Evolutionary conservation across 257 asterid genomes (phyloP).

Genomic region (Anisodus tanguticus): DNA sequence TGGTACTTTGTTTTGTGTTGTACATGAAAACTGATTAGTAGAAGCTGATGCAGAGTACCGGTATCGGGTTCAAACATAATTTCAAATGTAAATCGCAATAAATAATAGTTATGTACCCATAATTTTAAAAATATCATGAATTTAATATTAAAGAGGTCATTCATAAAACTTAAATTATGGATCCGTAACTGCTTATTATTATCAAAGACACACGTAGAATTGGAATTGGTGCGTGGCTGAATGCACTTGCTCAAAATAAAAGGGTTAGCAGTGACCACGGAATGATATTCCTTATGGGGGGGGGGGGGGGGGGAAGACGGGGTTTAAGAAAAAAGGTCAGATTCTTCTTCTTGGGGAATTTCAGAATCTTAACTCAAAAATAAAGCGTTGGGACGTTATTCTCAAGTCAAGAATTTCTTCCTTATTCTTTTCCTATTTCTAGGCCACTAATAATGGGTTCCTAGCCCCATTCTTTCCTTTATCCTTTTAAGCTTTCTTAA

Average conservation of each 20-base stretch:
- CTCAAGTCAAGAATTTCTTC: conserved; percentile 79
- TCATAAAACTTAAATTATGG: too few species aligned
- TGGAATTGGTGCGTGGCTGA: conserved; percentile 32
- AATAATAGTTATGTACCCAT: too few species aligned
- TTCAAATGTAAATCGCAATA: too few species aligned
- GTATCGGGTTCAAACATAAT: too few species aligned
- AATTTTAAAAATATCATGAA: too few species aligned
- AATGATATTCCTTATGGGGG: conserved; percentile 53
- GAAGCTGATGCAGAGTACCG: too few species aligned
- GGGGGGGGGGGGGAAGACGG: conserved; percentile 27
- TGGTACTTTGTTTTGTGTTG: too few species aligned
- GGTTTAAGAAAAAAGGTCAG: conserved; percentile 35
- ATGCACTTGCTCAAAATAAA: not conserved
- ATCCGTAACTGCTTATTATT: not conserved
- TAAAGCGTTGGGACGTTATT: conserved; percentile 59
- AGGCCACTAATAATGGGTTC: conserved; percentile 32
- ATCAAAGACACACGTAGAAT: conserved; percentile 33
- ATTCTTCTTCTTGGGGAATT: conserved; percentile 50
- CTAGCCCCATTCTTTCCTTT: not conserved
- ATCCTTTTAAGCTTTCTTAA: conserved; percentile 14
- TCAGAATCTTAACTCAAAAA: conserved; percentile 69
- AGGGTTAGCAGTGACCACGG: conserved; percentile 56
- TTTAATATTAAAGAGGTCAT: too few species aligned
- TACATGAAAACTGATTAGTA: too few species aligned
- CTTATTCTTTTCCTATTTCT: conserved; percentile 53